Base-by-base conservation (phyloP, 768 basidiomycete species). In the Trametes villosa region DNA sequence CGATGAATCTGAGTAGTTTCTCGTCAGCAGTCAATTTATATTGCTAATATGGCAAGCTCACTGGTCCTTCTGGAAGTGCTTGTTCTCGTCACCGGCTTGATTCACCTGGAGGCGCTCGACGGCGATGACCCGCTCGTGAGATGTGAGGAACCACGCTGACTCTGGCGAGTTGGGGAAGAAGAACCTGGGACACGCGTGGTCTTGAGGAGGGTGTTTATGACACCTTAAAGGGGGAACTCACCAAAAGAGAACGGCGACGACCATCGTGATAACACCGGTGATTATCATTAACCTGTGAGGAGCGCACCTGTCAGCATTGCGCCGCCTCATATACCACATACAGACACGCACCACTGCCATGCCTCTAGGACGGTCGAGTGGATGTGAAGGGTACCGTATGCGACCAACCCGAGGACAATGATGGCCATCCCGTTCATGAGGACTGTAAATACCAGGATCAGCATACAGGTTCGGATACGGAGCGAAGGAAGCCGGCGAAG, bases 81-180 rank as follows among this genome's bases (percentile, higher is more conserved):
- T 93, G 73, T 91, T 92, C 74, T 92, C 91, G 22, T 90, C 78
- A 57, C 91, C 90, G n/a, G 87, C 76, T 72, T 91, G 89, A 71
- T 92, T 91, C 50, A 77, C 80, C 71, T 83, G 84, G 70, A 92
- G 87, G 41, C 91, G 83, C 64, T 84, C 79, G 20, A 93, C 79
- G 26, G 87, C 91, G 53, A 84, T 78, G 36, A 82, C 75, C 17
- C 88, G 84, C 72, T 93, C 91, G 66, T 88, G 81, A 3, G 79
- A 76, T 15, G 87, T 86, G 48, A 93, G 75, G 78, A 93, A 93
- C 70, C 78, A 77, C 2, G 91, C 91, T 2, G 77, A 86, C 13
- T 88, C 82, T 20, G 91, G 91, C 11, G 87, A 91, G 74, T 93
- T 88, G 17, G 91, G 91, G 80, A 93, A 92, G 72, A 84, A 84